A percentile compares a stretch with the other conserved stretches of the same genome.
Evolutionary conservation across 139 green algal genomes (phyloP).

Genomic region (Tetraselmis striata): DNA sequence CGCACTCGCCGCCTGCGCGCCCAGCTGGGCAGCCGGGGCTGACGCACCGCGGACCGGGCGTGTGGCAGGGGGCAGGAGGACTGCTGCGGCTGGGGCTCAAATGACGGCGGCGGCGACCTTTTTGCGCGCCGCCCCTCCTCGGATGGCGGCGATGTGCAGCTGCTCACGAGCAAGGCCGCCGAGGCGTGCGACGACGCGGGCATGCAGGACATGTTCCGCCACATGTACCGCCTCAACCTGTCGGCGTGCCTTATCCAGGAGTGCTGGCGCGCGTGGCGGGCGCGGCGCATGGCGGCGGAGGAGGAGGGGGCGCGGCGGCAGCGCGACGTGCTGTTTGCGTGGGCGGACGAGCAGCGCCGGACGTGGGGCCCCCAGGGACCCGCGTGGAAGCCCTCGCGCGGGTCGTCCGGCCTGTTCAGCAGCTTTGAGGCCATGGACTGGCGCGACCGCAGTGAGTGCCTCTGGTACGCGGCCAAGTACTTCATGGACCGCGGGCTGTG

Average conservation of each 20-base stretch:
- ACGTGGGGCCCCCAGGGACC: background rate
- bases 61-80: background rate
- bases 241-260: background rate
- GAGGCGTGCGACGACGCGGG: background rate
- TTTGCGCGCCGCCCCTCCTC: background rate
- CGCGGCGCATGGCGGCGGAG: background rate
- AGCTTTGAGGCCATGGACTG: background rate
- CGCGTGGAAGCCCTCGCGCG: background rate
- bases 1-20: too few relatives aligned
- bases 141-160: background rate
- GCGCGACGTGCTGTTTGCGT: background rate
- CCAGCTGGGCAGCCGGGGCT: background rate
- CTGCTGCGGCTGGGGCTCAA: background rate
- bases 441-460: background rate
- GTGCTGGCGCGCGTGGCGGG: background rate
- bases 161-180: background rate
- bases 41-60: background rate
- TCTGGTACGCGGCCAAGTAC: background rate
- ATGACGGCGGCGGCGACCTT: background rate
- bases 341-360: background rate
- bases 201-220: background rate
- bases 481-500: background rate
- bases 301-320: background rate
- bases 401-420: background rate
- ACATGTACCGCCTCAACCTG: background rate